Base-by-base conservation (phyloP, 164 flowering plant genomes). In the Annona cherimola region DNA sequence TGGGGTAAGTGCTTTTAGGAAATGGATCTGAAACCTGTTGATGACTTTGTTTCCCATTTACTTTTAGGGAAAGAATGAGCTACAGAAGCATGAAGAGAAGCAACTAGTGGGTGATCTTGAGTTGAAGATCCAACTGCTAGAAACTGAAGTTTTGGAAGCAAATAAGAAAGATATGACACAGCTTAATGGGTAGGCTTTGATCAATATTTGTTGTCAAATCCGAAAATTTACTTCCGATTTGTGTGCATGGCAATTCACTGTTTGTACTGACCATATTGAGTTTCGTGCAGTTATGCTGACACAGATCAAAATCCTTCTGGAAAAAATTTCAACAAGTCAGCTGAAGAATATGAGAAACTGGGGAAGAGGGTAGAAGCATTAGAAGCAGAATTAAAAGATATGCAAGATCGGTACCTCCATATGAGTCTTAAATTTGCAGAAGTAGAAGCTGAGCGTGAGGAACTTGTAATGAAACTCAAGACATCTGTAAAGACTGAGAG, bases 371-470 rank as follows among this genome's bases (percentile, higher is more conserved):
- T 77, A 60, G 81, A 89, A 63, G 75, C 81, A 4, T 81, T 92
- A 1, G 95, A 90, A 80, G 65, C 81, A 62, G 98, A 94, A 79
- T 73, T 92, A 61, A 82, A 70, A 80, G 98, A 94, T 67, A 75
- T 94, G 69, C 91, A 80, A 2, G 96, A 94, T 46, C 88, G 95
- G 7, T 94, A 94, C 81, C 80, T 86, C 71, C 76, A 89, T 67
- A 94, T 94, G 96, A 94, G 98, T 70, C 90, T 92, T 68, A 86
- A 80, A 73, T 94, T 84, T 76, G 96, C 98, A 6, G 95, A 94
- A 79, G 97, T 88, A 4, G 98, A 90, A 79, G 85, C 88, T 45
- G 77, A 90, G 70, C 84, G 92, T 5, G 97, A 90, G 80, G 97
- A 90, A 74, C 94, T 94, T 63, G 93, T 94, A 63, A 87, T 90